Conservation (phyloP, 2,329 filamentous ascomycete genomes). For the Diaporthe batatas region DNA sequence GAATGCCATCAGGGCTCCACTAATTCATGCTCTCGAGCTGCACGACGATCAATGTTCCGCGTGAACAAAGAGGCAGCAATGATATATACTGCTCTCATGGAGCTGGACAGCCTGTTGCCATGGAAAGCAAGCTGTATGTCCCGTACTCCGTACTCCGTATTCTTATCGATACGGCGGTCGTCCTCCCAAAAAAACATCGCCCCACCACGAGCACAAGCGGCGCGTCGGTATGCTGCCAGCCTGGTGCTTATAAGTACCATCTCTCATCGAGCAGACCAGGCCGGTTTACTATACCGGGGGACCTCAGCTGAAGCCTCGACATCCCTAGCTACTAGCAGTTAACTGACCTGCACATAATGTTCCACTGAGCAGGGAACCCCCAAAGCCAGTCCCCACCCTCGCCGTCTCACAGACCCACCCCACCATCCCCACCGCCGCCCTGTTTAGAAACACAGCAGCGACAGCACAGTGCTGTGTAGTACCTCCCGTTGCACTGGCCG, state of each 20-base stretch:
- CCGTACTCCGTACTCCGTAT: too few species aligned
- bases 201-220: constrained; percentile 24
- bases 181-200: constrained; percentile 10
- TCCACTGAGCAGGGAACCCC: background rate
- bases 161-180: constrained; percentile 32
- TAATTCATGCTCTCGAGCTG: background rate
- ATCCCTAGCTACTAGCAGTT: background rate
- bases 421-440: constrained; percentile 13
- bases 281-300: too few species aligned
- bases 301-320: background rate
- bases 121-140: background rate
- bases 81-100: background rate
- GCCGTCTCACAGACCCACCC: constrained; percentile 20
- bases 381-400: constrained; percentile 20
- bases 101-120: background rate
- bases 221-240: background rate
- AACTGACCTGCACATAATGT: background rate
- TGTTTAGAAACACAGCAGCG: background rate
- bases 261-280: background rate
- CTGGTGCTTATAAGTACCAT: background rate
- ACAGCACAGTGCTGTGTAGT: too few species aligned
- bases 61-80: background rate
- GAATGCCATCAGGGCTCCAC: background rate
- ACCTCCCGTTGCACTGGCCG: constrained; percentile 9
- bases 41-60: background rate